Evolutionary conservation across 495 filamentous ascomycete genomes (phyloP), one percentile per base, ranked within the genome.

Genomic region (Terfezia claveryi): DNA sequence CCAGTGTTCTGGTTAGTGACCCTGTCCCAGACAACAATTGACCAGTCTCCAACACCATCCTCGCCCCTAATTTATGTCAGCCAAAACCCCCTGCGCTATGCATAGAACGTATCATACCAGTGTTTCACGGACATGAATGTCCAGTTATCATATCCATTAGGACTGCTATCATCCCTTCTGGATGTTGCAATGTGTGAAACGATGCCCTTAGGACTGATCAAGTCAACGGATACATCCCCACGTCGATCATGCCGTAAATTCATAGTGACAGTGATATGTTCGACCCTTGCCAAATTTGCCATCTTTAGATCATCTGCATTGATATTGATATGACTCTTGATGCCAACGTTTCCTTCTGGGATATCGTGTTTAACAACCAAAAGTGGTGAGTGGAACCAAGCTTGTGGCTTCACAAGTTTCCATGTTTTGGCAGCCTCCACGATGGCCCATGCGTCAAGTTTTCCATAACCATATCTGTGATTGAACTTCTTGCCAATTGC

Each of bases 101-200:
- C 14, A 32, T 32, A 32, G 14, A 49, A 20, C 12, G 44, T 10
- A n/a, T n/a, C 80, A 68, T 75, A 91, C 86, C 87, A 98, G 66
- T 98, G 92, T 62, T 80, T 87, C 51, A 98, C 92, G 56, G 79
- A 86, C 91, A 96, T 96, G 59, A 98, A 98, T 1, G 91, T 94
- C 91, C 91, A 98, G 70, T 98, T 86, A 38, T 79, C 72, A 63
- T 96, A 98, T n/a, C 91, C 91, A 41, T 66, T 67, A 1, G 67
- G 61, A 44, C 71, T 74, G 0, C 72, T 69, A 65, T 98, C 91
- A 23, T 71, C 61, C 32, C 70, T 71, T 54, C 91, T 79, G 1
- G 78, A 71, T 16, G 80, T 81, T 51, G 87, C 82, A 38, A 98
- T 77, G 60, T 94, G 81, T 66, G 84, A 92, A 55, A 89, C 69